A percentile compares a stretch with the other conserved stretches of the same genome.
Conservation (phyloP, 129 eudicot species). For the Chrysanthemum lavandulifolium region DNA sequence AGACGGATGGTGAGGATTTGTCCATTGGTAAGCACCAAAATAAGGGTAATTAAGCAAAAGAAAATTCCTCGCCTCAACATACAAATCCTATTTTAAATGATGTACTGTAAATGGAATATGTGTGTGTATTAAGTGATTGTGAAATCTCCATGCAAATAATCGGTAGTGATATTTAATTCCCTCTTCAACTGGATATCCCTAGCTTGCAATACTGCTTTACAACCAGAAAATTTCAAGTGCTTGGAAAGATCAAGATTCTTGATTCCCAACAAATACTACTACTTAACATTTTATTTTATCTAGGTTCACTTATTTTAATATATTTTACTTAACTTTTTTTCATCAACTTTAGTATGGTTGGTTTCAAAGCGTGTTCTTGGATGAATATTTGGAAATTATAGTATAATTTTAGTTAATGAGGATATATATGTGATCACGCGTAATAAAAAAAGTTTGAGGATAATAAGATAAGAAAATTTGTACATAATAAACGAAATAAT, state of each 20-base stretch:
- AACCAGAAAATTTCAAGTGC: constrained; percentile 20
- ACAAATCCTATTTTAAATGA: no score
- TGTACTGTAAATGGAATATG: no score
- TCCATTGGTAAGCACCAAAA: no score
- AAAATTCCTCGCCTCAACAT: no score
- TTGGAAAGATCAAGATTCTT: constrained; percentile 17
- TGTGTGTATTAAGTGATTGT: neutral
- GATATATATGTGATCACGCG: constrained; percentile 12
- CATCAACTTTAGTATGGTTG: constrained; percentile 14
- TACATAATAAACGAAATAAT: neutral
- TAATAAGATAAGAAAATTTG: neutral
- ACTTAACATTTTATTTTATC: neutral
- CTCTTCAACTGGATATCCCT: constrained; percentile 17
- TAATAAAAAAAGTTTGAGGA: constrained; percentile 8
- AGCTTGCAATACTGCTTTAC: constrained; percentile 28
- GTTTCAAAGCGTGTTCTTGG: constrained; percentile 38
- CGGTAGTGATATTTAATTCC: neutral
- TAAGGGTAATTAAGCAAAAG: no score
- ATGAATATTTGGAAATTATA: constrained; percentile 16
- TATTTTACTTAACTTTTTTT: neutral
- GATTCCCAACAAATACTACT: constrained; percentile 26
- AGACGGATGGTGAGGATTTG: no score
- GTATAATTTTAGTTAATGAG: constrained; percentile 15
- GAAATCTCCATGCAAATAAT: constrained; percentile 24
- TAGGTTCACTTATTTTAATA: neutral